Evolutionary conservation across 495 filamentous ascomycete species (phyloP).

Genomic region (Penicillium lividum): DNA sequence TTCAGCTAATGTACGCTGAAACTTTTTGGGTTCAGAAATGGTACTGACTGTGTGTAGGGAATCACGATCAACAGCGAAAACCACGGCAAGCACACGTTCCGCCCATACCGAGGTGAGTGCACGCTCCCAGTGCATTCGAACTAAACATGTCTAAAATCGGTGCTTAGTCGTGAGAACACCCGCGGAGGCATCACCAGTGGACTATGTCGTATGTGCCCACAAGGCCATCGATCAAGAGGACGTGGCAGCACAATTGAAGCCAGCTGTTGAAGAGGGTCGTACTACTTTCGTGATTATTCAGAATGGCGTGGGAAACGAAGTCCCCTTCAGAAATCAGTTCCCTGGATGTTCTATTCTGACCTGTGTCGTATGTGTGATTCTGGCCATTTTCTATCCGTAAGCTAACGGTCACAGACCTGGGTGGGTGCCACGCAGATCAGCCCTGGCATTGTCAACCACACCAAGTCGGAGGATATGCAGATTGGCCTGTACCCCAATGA

Average conservation of each 20-base stretch:
- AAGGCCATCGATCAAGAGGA: conserved; percentile 50
- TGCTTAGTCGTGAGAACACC: conserved; percentile 42
- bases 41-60: conserved; percentile 29
- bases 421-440: conserved; percentile 49
- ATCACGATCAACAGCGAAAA: conserved; percentile 47
- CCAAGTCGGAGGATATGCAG: conserved; percentile 47
- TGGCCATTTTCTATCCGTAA: neutral
- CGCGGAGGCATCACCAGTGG: conserved; percentile 34
- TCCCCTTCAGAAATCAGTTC: conserved; percentile 58
- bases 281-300: conserved; percentile 64
- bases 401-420: conserved; percentile 41
- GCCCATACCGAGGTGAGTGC: conserved; percentile 37
- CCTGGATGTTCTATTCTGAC: conserved; percentile 57
- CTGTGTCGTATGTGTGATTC: conserved; percentile 46
- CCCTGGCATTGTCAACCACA: conserved; percentile 47
- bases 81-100: conserved; percentile 47
- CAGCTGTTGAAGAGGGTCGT: conserved; percentile 34
- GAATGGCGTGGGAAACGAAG: conserved; percentile 71
- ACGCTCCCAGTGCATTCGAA: neutral
- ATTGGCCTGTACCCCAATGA: conserved; percentile 49
- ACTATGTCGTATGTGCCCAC: conserved; percentile 52
- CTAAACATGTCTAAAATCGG: neutral
- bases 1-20: conserved; percentile 30
- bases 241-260: conserved; percentile 35
- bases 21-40: neutral